Conservation (phyloP, 2,329 filamentous ascomycete genomes). For the Diaporthe vaccinii region DNA sequence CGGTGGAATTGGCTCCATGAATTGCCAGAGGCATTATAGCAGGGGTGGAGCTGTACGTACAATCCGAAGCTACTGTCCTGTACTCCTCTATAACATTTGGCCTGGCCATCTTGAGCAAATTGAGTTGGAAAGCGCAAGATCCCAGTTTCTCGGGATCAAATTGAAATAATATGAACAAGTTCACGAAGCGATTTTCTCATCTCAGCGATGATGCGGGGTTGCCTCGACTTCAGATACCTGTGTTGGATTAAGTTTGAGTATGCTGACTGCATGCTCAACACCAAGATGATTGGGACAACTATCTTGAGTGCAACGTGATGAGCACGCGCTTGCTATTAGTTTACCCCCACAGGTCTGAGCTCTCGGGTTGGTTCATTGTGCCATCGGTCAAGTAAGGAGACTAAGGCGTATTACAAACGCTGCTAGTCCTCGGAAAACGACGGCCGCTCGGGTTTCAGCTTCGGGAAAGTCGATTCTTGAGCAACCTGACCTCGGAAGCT, state of each 20-base stretch:
- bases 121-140: not conserved
- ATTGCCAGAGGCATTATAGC: too few species aligned
- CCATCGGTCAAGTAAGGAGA: not conserved
- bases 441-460: not conserved
- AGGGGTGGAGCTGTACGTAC: not conserved
- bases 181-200: not conserved
- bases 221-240: not conserved
- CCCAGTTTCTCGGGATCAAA: not conserved
- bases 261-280: conserved; percentile 17
- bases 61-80: not conserved
- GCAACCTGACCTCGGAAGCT: not conserved
- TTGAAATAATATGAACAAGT: not conserved
- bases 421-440: not conserved
- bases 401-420: not conserved
- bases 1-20: too few species aligned
- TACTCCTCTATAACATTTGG: not conserved
- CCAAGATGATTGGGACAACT: not conserved
- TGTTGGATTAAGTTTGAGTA: not conserved
- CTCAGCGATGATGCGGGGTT: not conserved
- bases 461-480: not conserved
- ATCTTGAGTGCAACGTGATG: not conserved
- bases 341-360: too few species aligned
- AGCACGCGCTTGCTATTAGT: not conserved
- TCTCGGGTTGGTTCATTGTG: not conserved
- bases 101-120: not conserved